A percentile compares a stretch with the other conserved stretches of the same genome.
These are phyloP conservation scores for Penicillium polonicum DNA, from an alignment of 2,329 filamentous ascomycete genomes.

Conservation along the genomic window DNA sequence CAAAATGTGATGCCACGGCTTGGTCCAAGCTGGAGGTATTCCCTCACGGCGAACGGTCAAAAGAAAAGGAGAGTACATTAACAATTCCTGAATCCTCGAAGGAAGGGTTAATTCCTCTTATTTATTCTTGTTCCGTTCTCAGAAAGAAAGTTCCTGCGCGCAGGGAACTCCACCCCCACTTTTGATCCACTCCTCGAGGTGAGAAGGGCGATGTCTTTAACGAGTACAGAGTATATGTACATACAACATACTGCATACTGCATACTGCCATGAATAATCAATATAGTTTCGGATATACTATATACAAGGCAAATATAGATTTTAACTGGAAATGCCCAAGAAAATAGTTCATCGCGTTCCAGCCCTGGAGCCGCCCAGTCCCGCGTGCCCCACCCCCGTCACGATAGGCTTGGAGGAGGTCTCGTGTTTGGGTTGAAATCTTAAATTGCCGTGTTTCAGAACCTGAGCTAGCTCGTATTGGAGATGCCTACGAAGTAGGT, in stretches of 20 bases:
- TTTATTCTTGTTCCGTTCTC: neutral
- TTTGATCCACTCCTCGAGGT: neutral
- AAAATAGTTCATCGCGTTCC: neutral
- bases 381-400: neutral
- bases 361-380: neutral
- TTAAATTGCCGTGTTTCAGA: slow-evolving; percentile 4
- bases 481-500: neutral
- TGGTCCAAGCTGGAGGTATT: no score
- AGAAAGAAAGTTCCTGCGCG: neutral
- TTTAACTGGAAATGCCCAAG: neutral
- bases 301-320: neutral
- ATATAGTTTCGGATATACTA: no score
- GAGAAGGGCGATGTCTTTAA: neutral
- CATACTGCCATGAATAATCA: neutral
- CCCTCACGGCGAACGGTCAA: no score
- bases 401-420: neutral
- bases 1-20: no score
- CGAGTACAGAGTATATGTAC: neutral
- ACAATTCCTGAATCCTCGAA: no score
- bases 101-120: no score
- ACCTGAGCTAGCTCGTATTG: neutral
- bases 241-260: neutral
- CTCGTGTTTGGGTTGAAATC: neutral
- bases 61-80: no score
- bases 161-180: neutral